Conservation (phyloP, 2,329 filamentous ascomycete genomes). For the Hypoxylon sp. region DNA sequence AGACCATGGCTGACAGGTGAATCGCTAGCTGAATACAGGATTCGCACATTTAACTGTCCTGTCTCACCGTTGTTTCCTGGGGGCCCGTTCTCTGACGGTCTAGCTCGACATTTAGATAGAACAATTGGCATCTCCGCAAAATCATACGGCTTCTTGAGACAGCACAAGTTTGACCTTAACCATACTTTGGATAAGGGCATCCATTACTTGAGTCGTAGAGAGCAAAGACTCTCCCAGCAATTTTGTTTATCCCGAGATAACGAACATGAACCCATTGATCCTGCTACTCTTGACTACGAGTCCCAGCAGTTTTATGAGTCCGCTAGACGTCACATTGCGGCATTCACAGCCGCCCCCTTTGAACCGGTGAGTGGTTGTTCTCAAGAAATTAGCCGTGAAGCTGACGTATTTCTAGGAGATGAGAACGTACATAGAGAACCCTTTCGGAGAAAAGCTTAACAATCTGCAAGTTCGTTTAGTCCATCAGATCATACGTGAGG, state of each 20-base stretch:
- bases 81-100: slow-evolving; percentile 4
- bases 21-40: slow-evolving; percentile 41
- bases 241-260: slow-evolving; percentile 10
- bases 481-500: slow-evolving; percentile 46
- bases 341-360: slow-evolving; percentile 7
- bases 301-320: slow-evolving; percentile 24
- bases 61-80: slow-evolving; percentile 52
- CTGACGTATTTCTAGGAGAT: slow-evolving; percentile 18
- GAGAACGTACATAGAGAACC: slow-evolving; percentile 45
- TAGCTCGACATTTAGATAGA: slow-evolving; percentile 50
- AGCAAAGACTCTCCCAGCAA: slow-evolving; percentile 32
- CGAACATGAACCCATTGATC: slow-evolving; percentile 28
- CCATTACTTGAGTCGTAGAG: slow-evolving; percentile 52
- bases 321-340: neutral
- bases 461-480: slow-evolving; percentile 50
- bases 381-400: neutral
- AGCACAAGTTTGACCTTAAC: slow-evolving; percentile 49
- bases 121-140: slow-evolving; percentile 50
- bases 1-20: slow-evolving; percentile 23
- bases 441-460: slow-evolving; percentile 47
- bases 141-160: slow-evolving; percentile 53
- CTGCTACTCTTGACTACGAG: slow-evolving; percentile 28
- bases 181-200: slow-evolving; percentile 51
- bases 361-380: neutral
- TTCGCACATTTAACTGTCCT: slow-evolving; percentile 53